Percentiles rank a stretch among this genome's conserved stretches.
Evolutionary conservation across 2,329 filamentous ascomycete species (phyloP).

Genomic region (Acarospora socialis): DNA sequence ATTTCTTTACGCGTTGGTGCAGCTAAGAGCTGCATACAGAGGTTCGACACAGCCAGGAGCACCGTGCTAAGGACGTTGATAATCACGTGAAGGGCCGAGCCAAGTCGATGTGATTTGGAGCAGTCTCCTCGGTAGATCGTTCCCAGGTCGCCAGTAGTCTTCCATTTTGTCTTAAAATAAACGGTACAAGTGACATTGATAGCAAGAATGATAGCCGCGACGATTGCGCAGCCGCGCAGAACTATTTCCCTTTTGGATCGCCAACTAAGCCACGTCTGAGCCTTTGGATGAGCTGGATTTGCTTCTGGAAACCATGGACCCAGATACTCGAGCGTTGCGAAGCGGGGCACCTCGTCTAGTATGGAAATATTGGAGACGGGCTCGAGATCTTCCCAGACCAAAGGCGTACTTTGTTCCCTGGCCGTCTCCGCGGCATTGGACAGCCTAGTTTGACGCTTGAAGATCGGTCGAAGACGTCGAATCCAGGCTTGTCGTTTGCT

Average conservation of each 20-base stretch:
- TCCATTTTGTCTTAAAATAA: not conserved
- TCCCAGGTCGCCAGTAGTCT: too few species aligned
- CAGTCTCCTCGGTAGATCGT: slow-evolving; percentile 2
- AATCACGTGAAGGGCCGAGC: not conserved
- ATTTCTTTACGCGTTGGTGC: slow-evolving; percentile 9
- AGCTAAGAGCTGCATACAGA: slow-evolving; percentile 8
- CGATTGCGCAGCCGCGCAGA: not conserved
- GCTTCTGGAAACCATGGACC: slow-evolving; percentile 2
- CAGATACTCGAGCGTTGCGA: slow-evolving; percentile 1
- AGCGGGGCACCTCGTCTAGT: too few species aligned
- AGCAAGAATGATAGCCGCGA: slow-evolving; percentile 2
- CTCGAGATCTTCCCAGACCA: too few species aligned
- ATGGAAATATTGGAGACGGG: too few species aligned
- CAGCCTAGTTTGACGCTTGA: too few species aligned
- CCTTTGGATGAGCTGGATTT: slow-evolving; percentile 2
- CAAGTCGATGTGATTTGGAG: not conserved
- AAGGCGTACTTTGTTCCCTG: too few species aligned
- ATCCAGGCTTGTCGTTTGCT: too few species aligned
- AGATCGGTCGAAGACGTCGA: too few species aligned
- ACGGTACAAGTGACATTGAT: not conserved
- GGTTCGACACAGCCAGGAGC: slow-evolving; percentile 2
- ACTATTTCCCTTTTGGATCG: slow-evolving; percentile 1
- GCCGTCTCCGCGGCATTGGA: too few species aligned
- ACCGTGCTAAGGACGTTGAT: slow-evolving; percentile 2
- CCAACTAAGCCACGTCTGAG: not conserved